Conservation (phyloP, 2,329 filamentous ascomycete genomes). For the Herpotrichia juniperi region DNA sequence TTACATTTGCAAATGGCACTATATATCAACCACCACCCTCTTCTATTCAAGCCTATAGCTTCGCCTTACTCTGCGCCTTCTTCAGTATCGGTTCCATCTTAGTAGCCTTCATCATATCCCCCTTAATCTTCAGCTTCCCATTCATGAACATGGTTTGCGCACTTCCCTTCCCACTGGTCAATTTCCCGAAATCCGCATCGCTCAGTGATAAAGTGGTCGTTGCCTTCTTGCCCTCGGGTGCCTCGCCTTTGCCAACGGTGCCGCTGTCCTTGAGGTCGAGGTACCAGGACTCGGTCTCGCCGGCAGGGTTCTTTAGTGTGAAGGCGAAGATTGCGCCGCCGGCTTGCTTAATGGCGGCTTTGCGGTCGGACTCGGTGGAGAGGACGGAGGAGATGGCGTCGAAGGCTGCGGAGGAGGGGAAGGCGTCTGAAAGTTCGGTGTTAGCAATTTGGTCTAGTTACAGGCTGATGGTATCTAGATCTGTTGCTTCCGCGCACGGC, state of each 20-base stretch:
- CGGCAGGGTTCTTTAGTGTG: constrained; percentile 84
- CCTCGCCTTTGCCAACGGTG: constrained; percentile 75
- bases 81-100: constrained; percentile 85
- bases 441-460: constrained; percentile 1
- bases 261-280: constrained; percentile 94
- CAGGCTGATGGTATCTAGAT: too few relatives aligned
- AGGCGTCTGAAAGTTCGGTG: constrained; percentile 57
- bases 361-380: constrained; percentile 71
- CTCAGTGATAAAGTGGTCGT: constrained; percentile 85
- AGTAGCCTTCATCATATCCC: constrained; percentile 97
- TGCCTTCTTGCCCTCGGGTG: constrained; percentile 74
- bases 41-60: constrained; percentile 41
- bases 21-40: too few relatives aligned
- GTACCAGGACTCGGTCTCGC: constrained; percentile 86
- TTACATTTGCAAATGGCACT: too few relatives aligned
- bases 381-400: constrained; percentile 82
- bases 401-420: constrained; percentile 90
- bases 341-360: constrained; percentile 88
- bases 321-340: constrained; percentile 89
- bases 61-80: constrained; percentile 43
- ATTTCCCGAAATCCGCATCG: constrained; percentile 83
- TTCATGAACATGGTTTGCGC: constrained; percentile 96
- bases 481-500: too few relatives aligned
- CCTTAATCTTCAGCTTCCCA: constrained; percentile 98
- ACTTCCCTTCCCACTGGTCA: constrained; percentile 87